phyloP scores from a whole-genome alignment of 768 basidiomycete species.

The Leccinum uliginosum region DNA sequence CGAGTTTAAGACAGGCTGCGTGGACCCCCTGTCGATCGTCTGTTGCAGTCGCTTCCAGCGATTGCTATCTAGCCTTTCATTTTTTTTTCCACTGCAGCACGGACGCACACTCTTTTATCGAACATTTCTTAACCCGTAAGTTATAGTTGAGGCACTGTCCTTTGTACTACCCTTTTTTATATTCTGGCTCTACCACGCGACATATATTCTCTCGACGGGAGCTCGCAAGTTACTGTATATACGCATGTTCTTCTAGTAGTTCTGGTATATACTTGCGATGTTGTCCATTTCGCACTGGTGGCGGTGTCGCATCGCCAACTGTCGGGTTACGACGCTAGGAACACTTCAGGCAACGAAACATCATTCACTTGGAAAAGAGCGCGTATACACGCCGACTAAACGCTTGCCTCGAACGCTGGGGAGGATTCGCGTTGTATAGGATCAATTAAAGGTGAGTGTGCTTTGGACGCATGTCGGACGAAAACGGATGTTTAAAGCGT shows the following conservation, averaged over 20 bases:
- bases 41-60: not conserved
- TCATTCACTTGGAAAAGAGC: not conserved
- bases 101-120: constrained; percentile 8
- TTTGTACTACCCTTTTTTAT: constrained; percentile 14
- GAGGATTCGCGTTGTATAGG: too few species aligned
- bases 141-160: constrained; percentile 18
- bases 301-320: too few species aligned
- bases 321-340: too few species aligned
- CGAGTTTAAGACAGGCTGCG: not conserved
- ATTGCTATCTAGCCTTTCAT: not conserved
- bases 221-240: not conserved
- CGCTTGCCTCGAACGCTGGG: too few species aligned
- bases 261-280: not conserved
- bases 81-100: not conserved
- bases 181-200: not conserved
- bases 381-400: not conserved
- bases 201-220: not conserved
- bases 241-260: not conserved
- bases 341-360: not conserved
- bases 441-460: too few species aligned
- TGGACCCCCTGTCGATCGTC: not conserved
- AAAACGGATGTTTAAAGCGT: not conserved
- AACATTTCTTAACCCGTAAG: constrained; percentile 15
- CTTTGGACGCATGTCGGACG: too few species aligned
- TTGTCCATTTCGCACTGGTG: too few species aligned